Conservation (phyloP, 352 stramenopile genomes). For the Pythium aquatile region DNA sequence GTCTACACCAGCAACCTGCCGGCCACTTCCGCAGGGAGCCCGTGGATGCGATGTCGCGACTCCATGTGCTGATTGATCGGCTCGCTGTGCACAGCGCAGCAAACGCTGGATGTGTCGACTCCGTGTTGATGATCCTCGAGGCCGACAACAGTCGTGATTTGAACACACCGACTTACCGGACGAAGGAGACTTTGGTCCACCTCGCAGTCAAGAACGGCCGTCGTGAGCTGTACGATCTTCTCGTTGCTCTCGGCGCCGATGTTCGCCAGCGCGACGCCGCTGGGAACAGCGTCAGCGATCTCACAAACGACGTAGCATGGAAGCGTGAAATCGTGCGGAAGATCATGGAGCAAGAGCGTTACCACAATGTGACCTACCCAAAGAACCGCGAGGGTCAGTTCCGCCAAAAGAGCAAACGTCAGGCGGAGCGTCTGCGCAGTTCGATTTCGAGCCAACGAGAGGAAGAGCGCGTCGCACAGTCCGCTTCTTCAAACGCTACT, state of each 20-base stretch:
- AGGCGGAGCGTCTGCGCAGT: background rate
- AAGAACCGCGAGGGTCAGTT: slow-evolving; percentile 6
- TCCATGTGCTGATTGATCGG: background rate
- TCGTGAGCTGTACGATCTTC: background rate
- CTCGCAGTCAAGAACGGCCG: slow-evolving; percentile 3
- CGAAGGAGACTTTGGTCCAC: background rate
- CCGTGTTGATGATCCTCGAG: slow-evolving; percentile 1
- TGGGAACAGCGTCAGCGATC: slow-evolving; percentile 2
- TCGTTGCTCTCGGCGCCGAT: slow-evolving; percentile 1
- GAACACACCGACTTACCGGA: slow-evolving; percentile 3
- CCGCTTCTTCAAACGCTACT: background rate
- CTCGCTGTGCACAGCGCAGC: slow-evolving; percentile 2
- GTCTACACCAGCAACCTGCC: background rate
- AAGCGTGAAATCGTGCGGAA: slow-evolving; percentile 1
- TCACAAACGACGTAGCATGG: slow-evolving; percentile 1
- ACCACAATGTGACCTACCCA: background rate
- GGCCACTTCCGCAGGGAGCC: background rate
- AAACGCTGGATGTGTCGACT: background rate
- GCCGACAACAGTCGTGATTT: background rate
- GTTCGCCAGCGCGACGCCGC: background rate
- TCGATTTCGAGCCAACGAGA: background rate
- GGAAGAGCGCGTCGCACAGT: background rate
- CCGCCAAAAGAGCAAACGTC: background rate
- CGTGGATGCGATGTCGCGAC: background rate
- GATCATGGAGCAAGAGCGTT: background rate